Conservation (phyloP, 1,284 basidiomycete species). For the Leucocoprinus gongylophorus region DNA sequence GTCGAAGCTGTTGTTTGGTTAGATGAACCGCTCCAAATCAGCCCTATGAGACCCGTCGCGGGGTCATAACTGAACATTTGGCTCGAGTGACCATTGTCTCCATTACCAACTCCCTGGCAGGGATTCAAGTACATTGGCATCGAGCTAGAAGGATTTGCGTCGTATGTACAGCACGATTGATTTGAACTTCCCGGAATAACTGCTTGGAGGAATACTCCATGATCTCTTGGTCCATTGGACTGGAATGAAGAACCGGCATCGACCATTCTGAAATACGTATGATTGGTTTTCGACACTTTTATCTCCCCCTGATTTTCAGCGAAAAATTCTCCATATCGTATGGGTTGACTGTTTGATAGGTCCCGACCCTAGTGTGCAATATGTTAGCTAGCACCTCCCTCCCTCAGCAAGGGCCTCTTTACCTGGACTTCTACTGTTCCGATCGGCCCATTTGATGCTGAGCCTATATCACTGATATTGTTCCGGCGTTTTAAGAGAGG, state of each 20-base stretch:
- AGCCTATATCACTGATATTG: conserved; percentile 3
- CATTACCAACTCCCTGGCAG: conserved; percentile 29
- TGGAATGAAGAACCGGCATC: conserved; percentile 16
- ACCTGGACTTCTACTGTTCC: conserved; percentile 47
- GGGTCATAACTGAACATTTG: conserved; percentile 55
- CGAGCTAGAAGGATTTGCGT: conserved; percentile 42
- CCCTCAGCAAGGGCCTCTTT: conserved; percentile 12
- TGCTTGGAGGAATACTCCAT: conserved; percentile 39
- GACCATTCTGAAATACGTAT: conserved; percentile 47
- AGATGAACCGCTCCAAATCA: conserved; percentile 38
- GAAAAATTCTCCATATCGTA: background rate
- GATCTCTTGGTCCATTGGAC: background rate
- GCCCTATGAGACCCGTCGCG: conserved; percentile 41
- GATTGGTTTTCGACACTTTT: conserved; percentile 47
- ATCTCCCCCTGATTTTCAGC: conserved; percentile 25
- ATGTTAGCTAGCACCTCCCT: background rate
- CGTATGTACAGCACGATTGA: conserved; percentile 54
- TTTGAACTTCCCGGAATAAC: conserved; percentile 37
- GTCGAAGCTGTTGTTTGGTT: background rate
- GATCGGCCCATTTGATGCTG: conserved; percentile 23
- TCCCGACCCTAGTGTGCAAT: background rate
- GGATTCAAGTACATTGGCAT: conserved; percentile 43
- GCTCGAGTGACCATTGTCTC: conserved; percentile 32
- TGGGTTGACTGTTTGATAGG: background rate
- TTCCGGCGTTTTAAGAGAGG: conserved; percentile 7